A percentile compares a stretch with the other conserved stretches of the same genome.
These are phyloP conservation scores for Xylaria multiplex DNA, from an alignment of 2,329 filamentous ascomycete genomes.

Conservation along the genomic window DNA sequence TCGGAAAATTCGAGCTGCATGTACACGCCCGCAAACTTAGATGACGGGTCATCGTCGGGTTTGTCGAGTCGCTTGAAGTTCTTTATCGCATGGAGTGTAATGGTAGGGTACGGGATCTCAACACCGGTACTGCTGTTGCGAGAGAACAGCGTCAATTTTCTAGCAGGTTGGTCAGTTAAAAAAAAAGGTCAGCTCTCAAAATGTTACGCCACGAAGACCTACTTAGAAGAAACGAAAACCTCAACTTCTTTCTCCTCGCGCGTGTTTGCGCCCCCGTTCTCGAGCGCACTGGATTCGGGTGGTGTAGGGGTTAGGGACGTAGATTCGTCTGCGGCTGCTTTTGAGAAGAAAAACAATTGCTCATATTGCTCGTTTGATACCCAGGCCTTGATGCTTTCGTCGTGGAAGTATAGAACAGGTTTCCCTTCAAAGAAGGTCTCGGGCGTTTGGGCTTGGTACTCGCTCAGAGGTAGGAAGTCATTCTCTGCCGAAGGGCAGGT, in stretches of 20 bases:
- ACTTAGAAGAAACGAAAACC: constrained; percentile 69
- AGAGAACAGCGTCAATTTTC: constrained; percentile 73
- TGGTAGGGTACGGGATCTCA: constrained; percentile 76
- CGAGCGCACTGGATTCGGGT: constrained; percentile 49
- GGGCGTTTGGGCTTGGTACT: constrained; percentile 79
- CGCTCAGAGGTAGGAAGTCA: constrained; percentile 71
- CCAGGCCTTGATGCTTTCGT: constrained; percentile 65
- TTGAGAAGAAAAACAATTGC: constrained; percentile 63
- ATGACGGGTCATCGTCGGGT: constrained; percentile 51
- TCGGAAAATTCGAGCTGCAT: constrained; percentile 75
- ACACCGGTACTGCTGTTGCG: constrained; percentile 66
- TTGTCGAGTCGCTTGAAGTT: constrained; percentile 57
- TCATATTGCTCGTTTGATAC: constrained; percentile 65
- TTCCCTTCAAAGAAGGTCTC: constrained; percentile 76
- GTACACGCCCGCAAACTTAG: constrained; percentile 64
- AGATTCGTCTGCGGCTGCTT: constrained; percentile 51
- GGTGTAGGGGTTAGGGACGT: constrained; percentile 42
- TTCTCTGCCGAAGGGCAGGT: constrained; percentile 62
- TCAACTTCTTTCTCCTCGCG: constrained; percentile 61
- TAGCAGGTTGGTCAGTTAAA: constrained; percentile 42
- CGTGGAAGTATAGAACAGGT: constrained; percentile 75
- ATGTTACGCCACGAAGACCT: constrained; percentile 40
- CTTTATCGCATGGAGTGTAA: constrained; percentile 80
- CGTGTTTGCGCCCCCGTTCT: constrained; percentile 47
- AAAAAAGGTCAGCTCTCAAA: constrained; percentile 39